These are phyloP conservation scores for Pinus taeda DNA, from an alignment of 75 land plant species.

Conservation along the genomic window DNA sequence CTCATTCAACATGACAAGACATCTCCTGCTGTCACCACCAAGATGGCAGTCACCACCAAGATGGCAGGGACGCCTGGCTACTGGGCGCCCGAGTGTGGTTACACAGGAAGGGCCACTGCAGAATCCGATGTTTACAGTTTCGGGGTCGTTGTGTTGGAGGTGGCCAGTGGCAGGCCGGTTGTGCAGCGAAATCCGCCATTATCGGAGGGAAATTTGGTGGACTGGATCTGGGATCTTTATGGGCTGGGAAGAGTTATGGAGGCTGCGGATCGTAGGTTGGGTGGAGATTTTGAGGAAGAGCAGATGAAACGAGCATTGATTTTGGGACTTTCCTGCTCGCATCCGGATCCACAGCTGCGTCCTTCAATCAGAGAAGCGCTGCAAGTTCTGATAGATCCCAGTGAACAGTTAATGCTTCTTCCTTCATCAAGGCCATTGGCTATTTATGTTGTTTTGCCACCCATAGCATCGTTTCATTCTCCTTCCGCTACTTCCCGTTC, in stretches of 20 bases:
- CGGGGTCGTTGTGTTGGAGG: slow-evolving; percentile 2
- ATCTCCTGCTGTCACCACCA: slow-evolving; percentile 7
- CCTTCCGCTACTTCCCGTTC: too few relatives aligned
- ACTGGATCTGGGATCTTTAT: too few relatives aligned
- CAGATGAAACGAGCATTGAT: too few relatives aligned
- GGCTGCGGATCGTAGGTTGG: slow-evolving; percentile 35
- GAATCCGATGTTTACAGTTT: slow-evolving; percentile 24
- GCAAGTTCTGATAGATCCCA: too few relatives aligned
- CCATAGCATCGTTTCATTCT: too few relatives aligned
- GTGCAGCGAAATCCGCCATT: slow-evolving; percentile 47
- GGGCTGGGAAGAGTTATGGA: slow-evolving; percentile 11
- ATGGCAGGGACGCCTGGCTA: slow-evolving; percentile 35
- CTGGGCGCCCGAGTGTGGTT: slow-evolving; percentile 26
- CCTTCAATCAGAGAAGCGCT: slow-evolving; percentile 38
- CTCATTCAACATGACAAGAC: slow-evolving; percentile 9
- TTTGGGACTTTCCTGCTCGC: slow-evolving; percentile 47
- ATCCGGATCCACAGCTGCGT: slow-evolving; percentile 29
- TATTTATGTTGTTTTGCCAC: too few relatives aligned
- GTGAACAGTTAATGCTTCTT: too few relatives aligned
- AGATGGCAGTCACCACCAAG: slow-evolving; percentile 19
- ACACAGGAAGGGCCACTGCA: slow-evolving; percentile 19
- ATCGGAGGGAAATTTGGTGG: not conserved
- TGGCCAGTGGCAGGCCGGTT: slow-evolving; percentile 60
- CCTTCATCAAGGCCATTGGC: too few relatives aligned
- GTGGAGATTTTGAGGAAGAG: not conserved